Evolutionary conservation across 805 yeast genomes (phyloP).

Genomic region (Wickerhamiella nectarea): DNA sequence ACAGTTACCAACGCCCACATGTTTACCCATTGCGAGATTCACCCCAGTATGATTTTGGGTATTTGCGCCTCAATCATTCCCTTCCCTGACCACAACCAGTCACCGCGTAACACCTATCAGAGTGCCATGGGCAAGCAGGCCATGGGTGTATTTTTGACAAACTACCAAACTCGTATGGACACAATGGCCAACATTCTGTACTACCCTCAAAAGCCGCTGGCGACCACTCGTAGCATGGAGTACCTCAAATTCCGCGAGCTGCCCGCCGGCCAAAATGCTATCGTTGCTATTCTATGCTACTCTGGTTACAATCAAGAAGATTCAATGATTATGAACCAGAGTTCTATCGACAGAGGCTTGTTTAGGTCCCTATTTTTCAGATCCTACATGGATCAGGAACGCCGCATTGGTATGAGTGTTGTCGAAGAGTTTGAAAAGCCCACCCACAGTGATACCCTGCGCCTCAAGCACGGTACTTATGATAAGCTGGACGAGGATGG

Average conservation of each 20-base stretch:
- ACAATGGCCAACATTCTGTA: constrained; percentile 97
- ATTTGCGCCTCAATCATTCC: constrained; percentile 98
- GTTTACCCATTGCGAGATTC: constrained; percentile 97
- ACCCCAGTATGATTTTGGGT: constrained; percentile 97
- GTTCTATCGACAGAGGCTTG: constrained; percentile 90
- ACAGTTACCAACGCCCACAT: constrained; percentile 46
- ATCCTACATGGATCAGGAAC: constrained; percentile 97
- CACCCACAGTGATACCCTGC: constrained; percentile 79
- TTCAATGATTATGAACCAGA: constrained; percentile 99
- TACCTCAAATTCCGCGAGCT: constrained; percentile 90
- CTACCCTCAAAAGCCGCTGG: constrained; percentile 96
- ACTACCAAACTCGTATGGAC: constrained; percentile 94
- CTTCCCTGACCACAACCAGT: constrained; percentile 98
- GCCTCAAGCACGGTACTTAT: constrained; percentile 95
- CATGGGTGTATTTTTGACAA: constrained; percentile 96
- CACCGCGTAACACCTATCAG: constrained; percentile 98
- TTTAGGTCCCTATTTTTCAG: constrained; percentile 93
- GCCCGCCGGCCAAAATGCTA: constrained; percentile 98
- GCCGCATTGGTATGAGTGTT: constrained; percentile 95
- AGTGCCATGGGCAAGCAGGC: constrained; percentile 99
- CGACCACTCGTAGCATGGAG: constrained; percentile 97
- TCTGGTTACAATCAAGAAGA: constrained; percentile 99
- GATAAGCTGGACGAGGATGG: constrained; percentile 98
- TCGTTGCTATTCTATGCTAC: constrained; percentile 96
- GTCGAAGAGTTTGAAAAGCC: constrained; percentile 98